Evolutionary conservation across 176 grass and related monocot genomes (phyloP), one percentile per base, ranked within the genome.

Genomic region (Zoysia pacifica): DNA sequence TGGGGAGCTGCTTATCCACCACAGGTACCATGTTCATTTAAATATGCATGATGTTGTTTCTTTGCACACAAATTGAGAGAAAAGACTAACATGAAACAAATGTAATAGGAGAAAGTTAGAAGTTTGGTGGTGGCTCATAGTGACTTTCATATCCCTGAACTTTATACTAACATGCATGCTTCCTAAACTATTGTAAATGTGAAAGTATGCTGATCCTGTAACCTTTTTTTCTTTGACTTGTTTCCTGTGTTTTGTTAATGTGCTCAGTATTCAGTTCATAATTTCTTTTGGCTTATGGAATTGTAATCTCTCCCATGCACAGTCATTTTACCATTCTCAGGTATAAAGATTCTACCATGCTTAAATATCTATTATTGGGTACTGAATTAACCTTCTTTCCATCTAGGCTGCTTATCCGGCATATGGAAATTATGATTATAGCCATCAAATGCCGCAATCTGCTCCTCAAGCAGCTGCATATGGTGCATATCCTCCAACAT

Each of bases 1-100:
- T 94, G 92, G 92, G 87, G 72, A 38, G 69, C 88, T 79, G 86
- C 76, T 63, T 94, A 94, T 87, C 77, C 92, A 72, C 86, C 69
- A 7, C 92, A 94, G 86, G 92, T 94, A 55, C 35, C 28, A 28
- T 28, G 28, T 28, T 28, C 28, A 28, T 28, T 28, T 28, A 28
- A 28, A 28, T 28, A 28, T 28, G 28, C 69, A 69, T 68, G 19
- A 18, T 87, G 40, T 28, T 28, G 28, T 28, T 43, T 1, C 19
- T 48, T 71, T 36, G 47, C 41, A 28, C 12, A n/a, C 41, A 39
- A 16, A 48, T 65, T 11, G 13, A 50, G 77, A 44, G 11, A 61
- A 49, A 0, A 40, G 7, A 28, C 3, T 5, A 15, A 3, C 0
- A 12, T 19, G 19, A 15, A 86, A 74, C 5, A 11, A 73, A 11